Evolutionary conservation across 345 rosid genomes (phyloP).

Genomic region (Eucalyptus tenuipes): DNA sequence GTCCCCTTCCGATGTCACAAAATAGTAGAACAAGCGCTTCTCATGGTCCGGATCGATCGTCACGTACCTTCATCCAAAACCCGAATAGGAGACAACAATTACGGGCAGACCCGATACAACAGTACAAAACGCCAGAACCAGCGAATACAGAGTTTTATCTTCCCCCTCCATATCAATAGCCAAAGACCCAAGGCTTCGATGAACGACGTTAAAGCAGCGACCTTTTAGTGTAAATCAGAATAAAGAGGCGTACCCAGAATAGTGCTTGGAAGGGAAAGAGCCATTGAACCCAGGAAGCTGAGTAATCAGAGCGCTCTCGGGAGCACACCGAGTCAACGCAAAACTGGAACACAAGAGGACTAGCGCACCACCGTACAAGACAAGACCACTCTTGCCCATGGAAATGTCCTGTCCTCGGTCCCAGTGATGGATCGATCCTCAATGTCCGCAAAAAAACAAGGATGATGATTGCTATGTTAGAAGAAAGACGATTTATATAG

Average conservation of each 20-base stretch:
- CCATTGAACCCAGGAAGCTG: constrained; percentile 4
- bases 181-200: not conserved
- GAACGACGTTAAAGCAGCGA: not conserved
- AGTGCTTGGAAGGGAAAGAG: constrained; percentile 5
- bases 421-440: not conserved
- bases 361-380: not conserved
- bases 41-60: constrained; percentile 29
- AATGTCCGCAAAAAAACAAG: not conserved
- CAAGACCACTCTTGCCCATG: not conserved
- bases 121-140: not conserved
- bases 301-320: not conserved
- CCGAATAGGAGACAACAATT: not conserved
- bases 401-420: not conserved
- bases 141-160: not conserved
- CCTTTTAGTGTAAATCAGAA: not conserved
- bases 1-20: constrained; percentile 65
- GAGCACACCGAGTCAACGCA: not conserved
- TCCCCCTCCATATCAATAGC: not conserved
- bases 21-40: constrained; percentile 68
- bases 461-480: not conserved
- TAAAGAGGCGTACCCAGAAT: not conserved
- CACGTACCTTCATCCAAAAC: constrained; percentile 43
- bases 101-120: not conserved
- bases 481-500: not conserved
- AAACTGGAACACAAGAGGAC: not conserved